These are phyloP conservation scores for Fusarium sp. DNA, from an alignment of 2,329 filamentous ascomycete species.

Conservation along the genomic window DNA sequence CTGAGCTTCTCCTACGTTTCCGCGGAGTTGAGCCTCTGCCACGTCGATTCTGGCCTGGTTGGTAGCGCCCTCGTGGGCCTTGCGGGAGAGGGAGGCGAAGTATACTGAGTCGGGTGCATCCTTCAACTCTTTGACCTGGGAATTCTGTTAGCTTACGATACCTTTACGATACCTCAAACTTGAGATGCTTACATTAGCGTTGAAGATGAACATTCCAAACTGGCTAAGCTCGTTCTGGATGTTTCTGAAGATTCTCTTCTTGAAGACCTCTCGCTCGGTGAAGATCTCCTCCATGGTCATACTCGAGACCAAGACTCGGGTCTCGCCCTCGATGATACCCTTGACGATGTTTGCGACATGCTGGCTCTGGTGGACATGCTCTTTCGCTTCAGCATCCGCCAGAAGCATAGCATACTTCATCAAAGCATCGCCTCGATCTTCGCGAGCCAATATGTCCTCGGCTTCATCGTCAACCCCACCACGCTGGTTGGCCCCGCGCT, in stretches of 20 bases:
- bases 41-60: slow-evolving; percentile 80
- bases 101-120: slow-evolving; percentile 86
- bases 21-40: slow-evolving; percentile 70
- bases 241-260: slow-evolving; percentile 77
- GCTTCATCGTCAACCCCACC: slow-evolving; percentile 12
- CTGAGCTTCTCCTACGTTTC: slow-evolving; percentile 81
- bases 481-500: slow-evolving; percentile 57
- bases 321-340: slow-evolving; percentile 90
- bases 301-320: slow-evolving; percentile 81
- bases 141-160: background rate
- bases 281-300: slow-evolving; percentile 97
- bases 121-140: slow-evolving; percentile 78
- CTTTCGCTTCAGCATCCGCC: slow-evolving; percentile 68
- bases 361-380: slow-evolving; percentile 52
- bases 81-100: slow-evolving; percentile 82
- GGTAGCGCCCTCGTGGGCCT: slow-evolving; percentile 85
- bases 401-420: slow-evolving; percentile 86
- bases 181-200: slow-evolving; percentile 66
- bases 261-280: slow-evolving; percentile 79
- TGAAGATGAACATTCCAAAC: slow-evolving; percentile 80
- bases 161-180: background rate
- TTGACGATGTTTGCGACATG: slow-evolving; percentile 89
- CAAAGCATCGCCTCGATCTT: slow-evolving; percentile 70
- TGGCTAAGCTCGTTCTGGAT: slow-evolving; percentile 83
- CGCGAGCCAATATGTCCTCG: slow-evolving; percentile 47